phyloP scores from a whole-genome alignment of 2,329 filamentous ascomycete genomes.

The Microsporum audouinii region DNA sequence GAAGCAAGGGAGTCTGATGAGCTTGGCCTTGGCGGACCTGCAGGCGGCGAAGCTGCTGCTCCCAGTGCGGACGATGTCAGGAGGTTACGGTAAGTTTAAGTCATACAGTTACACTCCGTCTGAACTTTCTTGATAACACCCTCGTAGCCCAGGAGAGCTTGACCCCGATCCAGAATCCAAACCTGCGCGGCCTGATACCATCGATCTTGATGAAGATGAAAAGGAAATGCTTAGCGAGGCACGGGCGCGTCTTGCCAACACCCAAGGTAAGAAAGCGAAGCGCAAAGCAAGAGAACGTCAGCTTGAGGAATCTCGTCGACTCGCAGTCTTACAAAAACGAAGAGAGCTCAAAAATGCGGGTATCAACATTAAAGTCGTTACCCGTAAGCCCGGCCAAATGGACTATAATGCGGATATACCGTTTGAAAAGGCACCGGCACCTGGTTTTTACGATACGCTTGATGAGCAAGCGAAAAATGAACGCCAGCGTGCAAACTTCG shows the following conservation, averaged over 20 bases:
- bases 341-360: slow-evolving; percentile 94
- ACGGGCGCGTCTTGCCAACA: slow-evolving; percentile 89
- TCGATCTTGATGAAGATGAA: slow-evolving; percentile 96
- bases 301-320: slow-evolving; percentile 80
- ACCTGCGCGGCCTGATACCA: slow-evolving; percentile 87
- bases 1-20: slow-evolving; percentile 76
- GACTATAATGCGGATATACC: slow-evolving; percentile 99
- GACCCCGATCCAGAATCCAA: slow-evolving; percentile 97
- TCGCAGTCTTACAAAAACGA: slow-evolving; percentile 87
- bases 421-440: slow-evolving; percentile 81
- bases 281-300: slow-evolving; percentile 91
- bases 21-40: slow-evolving; percentile 70
- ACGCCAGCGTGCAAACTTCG: slow-evolving; percentile 69
- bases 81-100: slow-evolving; percentile 48
- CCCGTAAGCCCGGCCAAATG: slow-evolving; percentile 91
- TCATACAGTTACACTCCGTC: slow-evolving; percentile 2
- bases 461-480: slow-evolving; percentile 78
- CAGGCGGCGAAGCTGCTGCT: slow-evolving; percentile 74
- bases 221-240: slow-evolving; percentile 99
- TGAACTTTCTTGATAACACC: slow-evolving; percentile 10
- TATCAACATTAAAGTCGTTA: slow-evolving; percentile 93
- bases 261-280: slow-evolving; percentile 98
- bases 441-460: slow-evolving; percentile 84
- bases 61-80: slow-evolving; percentile 89
- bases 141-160: slow-evolving; percentile 63